These are phyloP conservation scores for Bryoerythrophyllum caledonicum DNA, from an alignment of 225 moss, liverwort and hornwort species.

Conservation along the genomic window DNA sequence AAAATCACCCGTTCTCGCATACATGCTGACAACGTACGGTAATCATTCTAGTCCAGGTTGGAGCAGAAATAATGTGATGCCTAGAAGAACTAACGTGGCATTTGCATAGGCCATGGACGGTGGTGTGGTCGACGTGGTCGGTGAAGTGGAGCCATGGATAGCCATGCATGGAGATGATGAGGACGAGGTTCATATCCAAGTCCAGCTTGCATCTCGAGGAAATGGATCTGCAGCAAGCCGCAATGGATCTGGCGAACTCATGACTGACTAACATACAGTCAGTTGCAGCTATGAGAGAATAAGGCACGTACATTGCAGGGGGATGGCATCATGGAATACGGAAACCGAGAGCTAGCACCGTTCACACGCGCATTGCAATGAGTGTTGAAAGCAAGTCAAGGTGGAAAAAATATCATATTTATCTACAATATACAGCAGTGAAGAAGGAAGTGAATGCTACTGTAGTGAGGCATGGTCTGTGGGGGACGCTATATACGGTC, in stretches of 20 bases:
- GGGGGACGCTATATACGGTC: too few species aligned
- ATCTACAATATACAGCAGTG: too few species aligned
- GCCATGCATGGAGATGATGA: conserved; percentile 4
- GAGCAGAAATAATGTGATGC: conserved; percentile 6
- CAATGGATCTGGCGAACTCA: conserved; percentile 15
- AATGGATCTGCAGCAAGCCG: conserved; percentile 11
- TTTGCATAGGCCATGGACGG: too few species aligned
- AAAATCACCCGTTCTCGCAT: too few species aligned
- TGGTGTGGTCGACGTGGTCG: too few species aligned
- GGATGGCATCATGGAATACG: not conserved
- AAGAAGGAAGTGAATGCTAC: too few species aligned
- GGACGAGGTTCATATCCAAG: not conserved
- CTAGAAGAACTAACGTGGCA: not conserved
- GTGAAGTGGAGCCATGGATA: not conserved
- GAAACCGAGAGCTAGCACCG: not conserved
- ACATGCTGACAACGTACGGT: not conserved
- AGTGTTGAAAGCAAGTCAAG: too few species aligned
- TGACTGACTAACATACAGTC: not conserved
- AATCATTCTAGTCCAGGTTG: not conserved
- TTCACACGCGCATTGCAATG: too few species aligned
- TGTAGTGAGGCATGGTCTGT: too few species aligned
- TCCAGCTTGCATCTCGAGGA: not conserved
- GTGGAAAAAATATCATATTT: too few species aligned
- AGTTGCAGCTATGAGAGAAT: not conserved
- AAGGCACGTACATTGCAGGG: not conserved